Evolutionary conservation across 176 grass and related monocot genomes (phyloP), one percentile per base, ranked within the genome.

Genomic region (Zoysia pacifica): DNA sequence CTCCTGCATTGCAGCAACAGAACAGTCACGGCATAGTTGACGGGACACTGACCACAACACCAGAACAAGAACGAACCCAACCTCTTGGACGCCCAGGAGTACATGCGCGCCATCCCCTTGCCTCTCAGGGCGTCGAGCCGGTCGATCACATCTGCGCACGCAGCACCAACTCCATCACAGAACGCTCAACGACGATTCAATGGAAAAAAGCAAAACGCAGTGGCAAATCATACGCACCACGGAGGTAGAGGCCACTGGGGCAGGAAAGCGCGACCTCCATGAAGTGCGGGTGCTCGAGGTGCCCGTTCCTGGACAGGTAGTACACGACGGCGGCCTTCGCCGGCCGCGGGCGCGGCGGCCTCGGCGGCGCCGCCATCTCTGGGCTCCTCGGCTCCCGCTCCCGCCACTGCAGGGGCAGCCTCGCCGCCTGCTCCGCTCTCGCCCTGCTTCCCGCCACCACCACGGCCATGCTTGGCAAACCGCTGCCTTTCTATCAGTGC

Each of bases 241-340:
- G 91, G 80, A 97, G 94, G 88, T 80, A 92, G 83, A 97, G 91
- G 20, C 94, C 91, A 11, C 89, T 82, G 1, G 80, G 63, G 18
- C 83, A 87, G 45, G 91, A 83, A 50, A 90, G 77, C 13, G 74
- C 5, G 56, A 92, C 83, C 72, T 97, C 94, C 89, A 97, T 92
- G 85, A 97, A 94, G 82, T 97, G 94, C 20, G 94, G 94, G 65
- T 97, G 94, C 69, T 97, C 94, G 18, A 97, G 81, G 68, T 92
- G 89, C 0, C 91, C 89, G 80, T 90, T 94, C 84, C 89, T 81
- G 2, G 94, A 82, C 69, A 97, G 84, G 75, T 94, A 98, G 82
- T 98, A 98, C 61, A 98, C 95, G 74, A 98, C 95, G 36, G 82
- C 44, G 1, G 83, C 95, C 51, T 83, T 91, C 45, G 76, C 83